Evolutionary conservation across 2,329 filamentous ascomycete genomes (phyloP).

Genomic region (Lachnellula suecica): DNA sequence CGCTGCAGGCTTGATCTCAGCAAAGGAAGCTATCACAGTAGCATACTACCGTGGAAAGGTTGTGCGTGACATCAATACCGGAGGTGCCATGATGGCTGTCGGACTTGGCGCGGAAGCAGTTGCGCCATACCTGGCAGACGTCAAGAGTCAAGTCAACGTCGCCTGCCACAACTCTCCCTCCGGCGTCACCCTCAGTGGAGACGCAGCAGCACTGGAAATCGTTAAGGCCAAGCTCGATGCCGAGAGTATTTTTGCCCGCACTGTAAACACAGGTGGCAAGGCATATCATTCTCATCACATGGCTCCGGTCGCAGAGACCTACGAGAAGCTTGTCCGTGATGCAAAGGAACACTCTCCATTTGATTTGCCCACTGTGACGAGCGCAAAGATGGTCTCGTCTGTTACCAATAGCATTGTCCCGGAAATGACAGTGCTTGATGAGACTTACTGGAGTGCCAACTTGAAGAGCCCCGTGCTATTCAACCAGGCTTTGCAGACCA

Average conservation of each 20-base stretch:
- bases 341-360: background rate
- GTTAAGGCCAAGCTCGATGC: constrained; percentile 7
- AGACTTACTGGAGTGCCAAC: constrained; percentile 31
- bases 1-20: constrained; percentile 34
- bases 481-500: constrained; percentile 12
- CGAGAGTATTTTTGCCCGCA: constrained; percentile 16
- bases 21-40: constrained; percentile 36
- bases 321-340: background rate
- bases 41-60: constrained; percentile 43
- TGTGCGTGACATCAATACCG: background rate
- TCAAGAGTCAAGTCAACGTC: constrained; percentile 21
- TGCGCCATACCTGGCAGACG: background rate
- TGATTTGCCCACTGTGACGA: constrained; percentile 7
- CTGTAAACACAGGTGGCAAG: constrained; percentile 15
- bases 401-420: background rate
- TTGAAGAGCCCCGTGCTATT: constrained; percentile 43
- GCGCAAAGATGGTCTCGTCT: too few species aligned
- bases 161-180: constrained; percentile 31
- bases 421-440: background rate
- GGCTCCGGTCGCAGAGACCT: constrained; percentile 11
- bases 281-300: constrained; percentile 31
- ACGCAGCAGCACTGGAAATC: constrained; percentile 17
- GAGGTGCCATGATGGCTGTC: constrained; percentile 20
- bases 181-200: constrained; percentile 30
- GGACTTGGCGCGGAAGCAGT: constrained; percentile 14